A percentile compares a stretch with the other conserved stretches of the same genome.
These are phyloP conservation scores for Silene vulgaris DNA, from an alignment of 179 eudicot genomes.

Conservation along the genomic window DNA sequence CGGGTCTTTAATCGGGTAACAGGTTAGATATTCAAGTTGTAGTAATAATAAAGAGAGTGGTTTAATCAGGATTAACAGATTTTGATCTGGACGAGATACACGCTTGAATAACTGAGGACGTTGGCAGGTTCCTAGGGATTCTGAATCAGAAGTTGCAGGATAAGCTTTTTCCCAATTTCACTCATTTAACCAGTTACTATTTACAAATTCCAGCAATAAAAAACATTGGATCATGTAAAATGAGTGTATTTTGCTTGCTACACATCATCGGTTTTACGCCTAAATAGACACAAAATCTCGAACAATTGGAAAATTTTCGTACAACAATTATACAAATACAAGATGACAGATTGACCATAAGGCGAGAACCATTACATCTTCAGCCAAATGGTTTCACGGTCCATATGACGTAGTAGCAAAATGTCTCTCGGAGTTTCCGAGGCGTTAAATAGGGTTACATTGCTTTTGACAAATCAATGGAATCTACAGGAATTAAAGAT, in stretches of 20 bases:
- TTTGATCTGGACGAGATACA: too few species aligned
- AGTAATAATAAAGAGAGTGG: too few species aligned
- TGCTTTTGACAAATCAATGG: not conserved
- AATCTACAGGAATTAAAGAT: not conserved
- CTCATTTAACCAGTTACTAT: too few species aligned
- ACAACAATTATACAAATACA: slow-evolving; percentile 10
- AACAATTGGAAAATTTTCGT: slow-evolving; percentile 16
- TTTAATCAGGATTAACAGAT: too few species aligned
- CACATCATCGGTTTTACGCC: not conserved
- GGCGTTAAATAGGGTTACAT: not conserved
- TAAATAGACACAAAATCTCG: not conserved
- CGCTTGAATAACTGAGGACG: too few species aligned
- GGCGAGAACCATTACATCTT: slow-evolving; percentile 12
- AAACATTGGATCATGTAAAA: too few species aligned
- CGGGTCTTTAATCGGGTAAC: too few species aligned
- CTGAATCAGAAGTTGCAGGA: too few species aligned
- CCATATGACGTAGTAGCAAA: not conserved
- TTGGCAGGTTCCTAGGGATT: too few species aligned
- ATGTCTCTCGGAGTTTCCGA: not conserved
- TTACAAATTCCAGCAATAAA: too few species aligned
- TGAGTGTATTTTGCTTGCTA: not conserved
- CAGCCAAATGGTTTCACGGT: not conserved
- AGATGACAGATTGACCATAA: slow-evolving; percentile 13
- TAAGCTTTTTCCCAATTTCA: too few species aligned
- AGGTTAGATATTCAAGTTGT: too few species aligned